A percentile compares a stretch with the other conserved stretches of the same genome.
These are phyloP conservation scores for Chamaecyparis obtusa DNA, from an alignment of 75 land plant species.

Conservation along the genomic window DNA sequence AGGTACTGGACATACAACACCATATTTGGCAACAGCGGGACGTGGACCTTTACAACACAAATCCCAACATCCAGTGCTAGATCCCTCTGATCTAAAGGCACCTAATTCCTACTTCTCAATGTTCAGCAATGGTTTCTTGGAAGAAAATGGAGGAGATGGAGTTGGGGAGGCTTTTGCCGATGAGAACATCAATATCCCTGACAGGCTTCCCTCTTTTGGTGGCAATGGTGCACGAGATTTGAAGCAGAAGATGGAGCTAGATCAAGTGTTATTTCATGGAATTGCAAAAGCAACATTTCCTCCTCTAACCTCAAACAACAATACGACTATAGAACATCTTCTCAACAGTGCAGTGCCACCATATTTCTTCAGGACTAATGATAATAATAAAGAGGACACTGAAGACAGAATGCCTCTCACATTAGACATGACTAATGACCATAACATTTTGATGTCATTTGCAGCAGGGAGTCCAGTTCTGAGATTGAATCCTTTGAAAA, in stretches of 20 bases:
- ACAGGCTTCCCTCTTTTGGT: background rate
- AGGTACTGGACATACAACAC: slow-evolving; percentile 7
- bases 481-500: too few relatives aligned
- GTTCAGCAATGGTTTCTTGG: background rate
- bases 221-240: background rate
- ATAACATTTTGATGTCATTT: background rate
- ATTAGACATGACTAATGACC: background rate
- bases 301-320: slow-evolving; percentile 2
- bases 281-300: background rate
- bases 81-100: background rate
- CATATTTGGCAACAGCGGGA: slow-evolving; percentile 27
- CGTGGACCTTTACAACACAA: slow-evolving; percentile 25
- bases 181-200: background rate
- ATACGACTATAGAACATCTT: too few relatives aligned
- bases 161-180: slow-evolving; percentile 14
- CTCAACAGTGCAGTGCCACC: slow-evolving; percentile 50
- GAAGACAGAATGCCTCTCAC: slow-evolving; percentile 13
- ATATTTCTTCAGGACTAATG: slow-evolving; percentile 36
- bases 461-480: background rate
- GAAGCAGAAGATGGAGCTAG: slow-evolving; percentile 17
- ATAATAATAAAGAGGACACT: slow-evolving; percentile 6
- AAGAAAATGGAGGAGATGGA: too few relatives aligned
- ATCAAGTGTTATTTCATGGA: slow-evolving; percentile 14
- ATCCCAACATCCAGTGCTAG: background rate
- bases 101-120: background rate